These are phyloP conservation scores for Stagonosporopsis vannaccii DNA, from an alignment of 2,329 filamentous ascomycete genomes.

Conservation along the genomic window DNA sequence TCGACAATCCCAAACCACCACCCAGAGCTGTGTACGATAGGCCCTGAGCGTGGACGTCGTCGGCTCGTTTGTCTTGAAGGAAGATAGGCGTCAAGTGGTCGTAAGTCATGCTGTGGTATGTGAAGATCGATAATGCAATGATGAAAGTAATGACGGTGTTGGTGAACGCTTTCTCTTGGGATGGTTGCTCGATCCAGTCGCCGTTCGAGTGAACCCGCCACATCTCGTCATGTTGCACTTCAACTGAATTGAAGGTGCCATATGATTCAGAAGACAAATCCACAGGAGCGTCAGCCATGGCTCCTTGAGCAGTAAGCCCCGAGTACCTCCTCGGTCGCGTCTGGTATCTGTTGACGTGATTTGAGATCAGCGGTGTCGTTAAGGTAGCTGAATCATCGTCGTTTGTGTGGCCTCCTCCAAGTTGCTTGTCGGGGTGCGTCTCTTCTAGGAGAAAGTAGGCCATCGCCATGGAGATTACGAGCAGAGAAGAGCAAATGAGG, in stretches of 20 bases:
- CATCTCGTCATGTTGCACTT: constrained; percentile 60
- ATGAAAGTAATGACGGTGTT: constrained; percentile 76
- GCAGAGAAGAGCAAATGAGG: constrained; percentile 77
- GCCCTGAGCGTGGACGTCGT: constrained; percentile 40
- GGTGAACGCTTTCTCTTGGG: constrained; percentile 61
- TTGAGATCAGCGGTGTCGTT: constrained; percentile 77
- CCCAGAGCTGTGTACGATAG: constrained; percentile 48
- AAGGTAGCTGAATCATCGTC: constrained; percentile 56
- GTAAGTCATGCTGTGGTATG: constrained; percentile 94
- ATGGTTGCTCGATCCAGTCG: constrained; percentile 43
- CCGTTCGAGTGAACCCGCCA: constrained; percentile 62
- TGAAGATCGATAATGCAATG: constrained; percentile 85
- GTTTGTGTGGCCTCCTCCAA: constrained; percentile 53
- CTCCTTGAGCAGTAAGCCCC: constrained; percentile 61
- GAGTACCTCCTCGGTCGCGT: not conserved
- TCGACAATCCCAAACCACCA: constrained; percentile 71
- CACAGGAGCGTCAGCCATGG: constrained; percentile 74
- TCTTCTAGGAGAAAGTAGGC: constrained; percentile 86
- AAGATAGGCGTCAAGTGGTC: constrained; percentile 93
- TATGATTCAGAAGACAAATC: constrained; percentile 81
- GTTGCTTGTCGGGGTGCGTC: constrained; percentile 84
- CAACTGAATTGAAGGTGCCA: constrained; percentile 71
- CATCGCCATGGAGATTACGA: constrained; percentile 78
- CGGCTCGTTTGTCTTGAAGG: constrained; percentile 75
- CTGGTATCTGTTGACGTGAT: constrained; percentile 35